These are phyloP conservation scores for Pezicula rhizophila DNA, from an alignment of 2,329 filamentous ascomycete species.

Conservation along the genomic window DNA sequence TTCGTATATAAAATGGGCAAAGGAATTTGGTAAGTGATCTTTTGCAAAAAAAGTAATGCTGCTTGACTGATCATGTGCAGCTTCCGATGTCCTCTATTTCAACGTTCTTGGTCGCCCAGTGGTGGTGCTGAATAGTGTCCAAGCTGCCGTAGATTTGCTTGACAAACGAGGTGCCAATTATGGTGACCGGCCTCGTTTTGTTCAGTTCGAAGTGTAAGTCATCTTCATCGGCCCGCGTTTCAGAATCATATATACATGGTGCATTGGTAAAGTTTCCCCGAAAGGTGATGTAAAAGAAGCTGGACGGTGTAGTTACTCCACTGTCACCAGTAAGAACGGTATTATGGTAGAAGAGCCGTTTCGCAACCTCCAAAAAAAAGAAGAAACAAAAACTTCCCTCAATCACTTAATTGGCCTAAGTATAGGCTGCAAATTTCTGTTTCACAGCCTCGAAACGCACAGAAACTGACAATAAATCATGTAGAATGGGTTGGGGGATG, in stretches of 20 bases:
- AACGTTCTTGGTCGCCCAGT: conserved; percentile 22
- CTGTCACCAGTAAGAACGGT: too few relatives aligned
- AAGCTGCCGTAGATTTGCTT: conserved; percentile 34
- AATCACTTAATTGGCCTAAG: too few relatives aligned
- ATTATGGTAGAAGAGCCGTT: too few relatives aligned
- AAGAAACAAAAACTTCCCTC: too few relatives aligned
- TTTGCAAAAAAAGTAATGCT: neutral
- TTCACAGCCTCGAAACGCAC: neutral
- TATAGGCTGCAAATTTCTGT: too few relatives aligned
- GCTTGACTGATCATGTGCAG: conserved; percentile 10
- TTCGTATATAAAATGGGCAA: conserved; percentile 18
- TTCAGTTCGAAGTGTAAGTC: conserved; percentile 7
- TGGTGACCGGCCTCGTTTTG: conserved; percentile 36
- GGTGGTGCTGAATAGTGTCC: conserved; percentile 36
- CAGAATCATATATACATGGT: too few relatives aligned
- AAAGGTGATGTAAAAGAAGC: too few relatives aligned
- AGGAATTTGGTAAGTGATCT: conserved; percentile 16
- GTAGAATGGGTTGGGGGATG: conserved; percentile 35
- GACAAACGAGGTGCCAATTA: conserved; percentile 39
- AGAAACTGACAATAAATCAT: neutral
- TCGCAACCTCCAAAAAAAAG: too few relatives aligned
- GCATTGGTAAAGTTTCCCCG: too few relatives aligned
- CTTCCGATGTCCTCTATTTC: conserved; percentile 9
- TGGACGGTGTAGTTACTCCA: too few relatives aligned
- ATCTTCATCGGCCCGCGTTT: too few relatives aligned